Percentiles rank a stretch among this genome's conserved stretches.
Conservation (phyloP, 345 rosid species). For the Salix udensis region DNA sequence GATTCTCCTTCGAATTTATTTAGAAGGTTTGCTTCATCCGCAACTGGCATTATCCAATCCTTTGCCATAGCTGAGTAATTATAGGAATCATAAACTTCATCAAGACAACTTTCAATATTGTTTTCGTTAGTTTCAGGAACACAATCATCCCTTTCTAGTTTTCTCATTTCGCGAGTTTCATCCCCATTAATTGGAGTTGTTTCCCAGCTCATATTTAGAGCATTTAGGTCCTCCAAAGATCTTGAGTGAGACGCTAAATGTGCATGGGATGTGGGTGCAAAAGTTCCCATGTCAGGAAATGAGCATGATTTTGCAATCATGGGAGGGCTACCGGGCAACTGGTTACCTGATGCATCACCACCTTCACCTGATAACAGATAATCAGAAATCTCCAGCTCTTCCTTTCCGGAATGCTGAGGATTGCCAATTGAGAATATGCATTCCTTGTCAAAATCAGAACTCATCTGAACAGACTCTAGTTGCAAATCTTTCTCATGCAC, state of each 20-base stretch:
- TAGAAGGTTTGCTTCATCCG: slow-evolving; percentile 39
- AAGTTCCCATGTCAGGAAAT: slow-evolving; percentile 43
- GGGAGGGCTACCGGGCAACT: slow-evolving; percentile 35
- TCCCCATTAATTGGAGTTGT: slow-evolving; percentile 38
- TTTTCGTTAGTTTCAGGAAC: slow-evolving; percentile 26
- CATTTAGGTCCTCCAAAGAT: slow-evolving; percentile 57
- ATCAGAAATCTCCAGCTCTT: slow-evolving; percentile 40
- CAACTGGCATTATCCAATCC: slow-evolving; percentile 68
- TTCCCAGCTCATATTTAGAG: slow-evolving; percentile 30
- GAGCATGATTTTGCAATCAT: slow-evolving; percentile 52
- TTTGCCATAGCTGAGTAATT: slow-evolving; percentile 53
- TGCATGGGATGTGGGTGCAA: slow-evolving; percentile 27
- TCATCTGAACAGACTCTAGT: slow-evolving; percentile 42
- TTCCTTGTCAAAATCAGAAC: slow-evolving; percentile 42
- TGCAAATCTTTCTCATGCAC: slow-evolving; percentile 28
- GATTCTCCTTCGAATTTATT: slow-evolving; percentile 45
- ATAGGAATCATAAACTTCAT: slow-evolving; percentile 47
- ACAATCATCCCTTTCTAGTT: slow-evolving; percentile 32
- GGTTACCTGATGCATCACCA: slow-evolving; percentile 38
- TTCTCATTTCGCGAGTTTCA: slow-evolving; percentile 23
- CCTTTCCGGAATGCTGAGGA: slow-evolving; percentile 44
- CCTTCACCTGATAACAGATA: slow-evolving; percentile 36
- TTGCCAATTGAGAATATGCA: slow-evolving; percentile 65
- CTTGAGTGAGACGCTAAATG: slow-evolving; percentile 38
- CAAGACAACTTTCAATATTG: slow-evolving; percentile 36